phyloP scores from a whole-genome alignment of 176 grass and related monocot species.

The Ampelocalamus luodianensis region DNA sequence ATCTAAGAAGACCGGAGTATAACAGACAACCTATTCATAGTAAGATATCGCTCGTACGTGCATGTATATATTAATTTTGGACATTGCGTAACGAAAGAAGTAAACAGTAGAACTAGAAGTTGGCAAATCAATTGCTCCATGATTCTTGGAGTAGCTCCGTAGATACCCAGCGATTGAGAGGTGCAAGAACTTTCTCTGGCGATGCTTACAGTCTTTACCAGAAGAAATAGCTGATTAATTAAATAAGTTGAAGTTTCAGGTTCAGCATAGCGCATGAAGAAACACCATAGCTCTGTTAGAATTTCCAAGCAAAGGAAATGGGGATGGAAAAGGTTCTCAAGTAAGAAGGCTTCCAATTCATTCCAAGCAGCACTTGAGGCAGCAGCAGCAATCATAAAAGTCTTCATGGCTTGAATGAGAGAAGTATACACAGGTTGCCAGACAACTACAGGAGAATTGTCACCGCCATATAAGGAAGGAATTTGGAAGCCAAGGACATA shows the following conservation, averaged over 20 bases:
- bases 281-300: conserved; percentile 83
- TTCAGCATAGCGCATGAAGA: conserved; percentile 73
- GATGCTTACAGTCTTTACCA: conserved; percentile 67
- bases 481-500: conserved; percentile 82
- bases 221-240: conserved; percentile 54
- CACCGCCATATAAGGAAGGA: conserved; percentile 51
- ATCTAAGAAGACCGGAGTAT: too few species aligned
- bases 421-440: conserved; percentile 78
- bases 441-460: conserved; percentile 51
- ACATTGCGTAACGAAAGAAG: too few species aligned
- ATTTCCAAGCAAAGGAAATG: conserved; percentile 87
- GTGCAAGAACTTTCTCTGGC: too few species aligned
- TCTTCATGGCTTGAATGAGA: conserved; percentile 76
- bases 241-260: conserved; percentile 52
- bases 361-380: conserved; percentile 71
- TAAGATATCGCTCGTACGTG: too few species aligned
- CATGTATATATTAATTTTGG: too few species aligned
- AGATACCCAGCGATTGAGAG: conserved; percentile 69
- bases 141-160: conserved; percentile 65
- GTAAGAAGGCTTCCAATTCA: conserved; percentile 72
- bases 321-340: conserved; percentile 75
- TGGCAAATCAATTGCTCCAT: conserved; percentile 31
- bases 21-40: too few species aligned
- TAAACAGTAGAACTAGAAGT: neutral
- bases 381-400: conserved; percentile 71